Evolutionary conservation across 2,329 filamentous ascomycete species (phyloP), one percentile per base, ranked within the genome.

Genomic region (Dothideomycetidae sp.): DNA sequence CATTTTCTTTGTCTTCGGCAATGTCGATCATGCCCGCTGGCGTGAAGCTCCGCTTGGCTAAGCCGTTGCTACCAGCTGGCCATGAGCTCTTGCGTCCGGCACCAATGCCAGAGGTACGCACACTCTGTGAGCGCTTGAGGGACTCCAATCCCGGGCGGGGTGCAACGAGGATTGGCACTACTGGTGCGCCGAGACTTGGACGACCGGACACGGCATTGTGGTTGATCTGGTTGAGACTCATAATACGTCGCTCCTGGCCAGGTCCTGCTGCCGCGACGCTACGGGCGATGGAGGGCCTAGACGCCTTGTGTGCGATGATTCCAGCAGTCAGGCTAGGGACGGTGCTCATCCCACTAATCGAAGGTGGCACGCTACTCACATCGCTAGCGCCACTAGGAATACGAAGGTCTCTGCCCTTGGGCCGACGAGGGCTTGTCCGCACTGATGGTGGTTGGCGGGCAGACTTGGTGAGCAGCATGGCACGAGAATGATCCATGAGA

Each of bases 401-500:
- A 42, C 56, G 72, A 56, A 58, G 51, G 42, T 58, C 53, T 12
- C 53, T 53, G 21, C 53, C 51, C 31, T 62, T 60, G 46, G 65
- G 63, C 47, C 56, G 53, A 39, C 50, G 50, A 7, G 52, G 54
- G 28, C 36, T 38, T 7, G 21, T 26, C 21, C 21, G 7, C 7
- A n/a, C 21, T 7, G 21, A 26, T 49, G 51, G 46, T 4, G 54
- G 51, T 56, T 61, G 21, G 51, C 54, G 52, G 37, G 71, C 62
- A 5, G 51, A 51, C 61, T 82, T 78, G 47, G 75, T 67, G 64
- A 90, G 81, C 41, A 96, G 71, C n/a, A 94, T 68, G 16, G 88
- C 77, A 5, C 88, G 80, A 13, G 88, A 94, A 55, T 96, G 88
- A 50, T 96, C 86, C 62, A 98, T 92, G 44, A 96, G 83, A 16